phyloP scores from a whole-genome alignment of 2,329 filamentous ascomycete genomes.

The Trichoderma gracile region DNA sequence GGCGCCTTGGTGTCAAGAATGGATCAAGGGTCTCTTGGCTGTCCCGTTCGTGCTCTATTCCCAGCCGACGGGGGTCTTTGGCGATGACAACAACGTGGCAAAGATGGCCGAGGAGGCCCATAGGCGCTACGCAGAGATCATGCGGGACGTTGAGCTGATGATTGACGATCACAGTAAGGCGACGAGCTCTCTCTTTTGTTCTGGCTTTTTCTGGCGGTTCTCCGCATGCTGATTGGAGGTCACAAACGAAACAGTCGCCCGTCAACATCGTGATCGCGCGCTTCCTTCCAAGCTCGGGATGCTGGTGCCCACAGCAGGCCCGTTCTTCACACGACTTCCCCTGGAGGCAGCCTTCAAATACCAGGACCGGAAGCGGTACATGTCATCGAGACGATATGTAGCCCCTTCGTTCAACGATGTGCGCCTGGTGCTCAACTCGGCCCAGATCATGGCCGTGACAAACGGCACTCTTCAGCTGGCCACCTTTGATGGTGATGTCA shows the following conservation, averaged over 20 bases:
- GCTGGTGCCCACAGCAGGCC: conserved; percentile 86
- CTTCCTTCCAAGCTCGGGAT: conserved; percentile 88
- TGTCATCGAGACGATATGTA: conserved; percentile 89
- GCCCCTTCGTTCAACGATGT: conserved; percentile 97
- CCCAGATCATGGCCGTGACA: conserved; percentile 89
- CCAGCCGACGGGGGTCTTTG: conserved; percentile 85
- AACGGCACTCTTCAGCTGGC: conserved; percentile 76
- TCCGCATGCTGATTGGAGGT: background rate
- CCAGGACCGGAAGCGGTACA: conserved; percentile 82
- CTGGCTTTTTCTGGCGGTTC: background rate
- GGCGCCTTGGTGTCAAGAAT: conserved; percentile 58
- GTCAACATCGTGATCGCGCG: conserved; percentile 64
- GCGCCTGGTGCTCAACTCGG: conserved; percentile 87
- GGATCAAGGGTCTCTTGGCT: conserved; percentile 92
- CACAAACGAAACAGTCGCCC: conserved; percentile 55
- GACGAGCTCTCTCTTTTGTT: background rate
- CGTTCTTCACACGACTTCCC: conserved; percentile 86
- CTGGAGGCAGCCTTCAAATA: conserved; percentile 89
- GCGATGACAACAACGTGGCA: conserved; percentile 64
- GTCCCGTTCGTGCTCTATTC: conserved; percentile 97
- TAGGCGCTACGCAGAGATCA: conserved; percentile 89
- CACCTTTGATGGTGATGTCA: conserved; percentile 97
- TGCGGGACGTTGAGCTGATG: conserved; percentile 88
- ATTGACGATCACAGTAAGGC: conserved; percentile 82
- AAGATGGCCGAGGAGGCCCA: conserved; percentile 80